Conservation (phyloP, 2,329 filamentous ascomycete genomes). For the Chaetothyriales sp. region DNA sequence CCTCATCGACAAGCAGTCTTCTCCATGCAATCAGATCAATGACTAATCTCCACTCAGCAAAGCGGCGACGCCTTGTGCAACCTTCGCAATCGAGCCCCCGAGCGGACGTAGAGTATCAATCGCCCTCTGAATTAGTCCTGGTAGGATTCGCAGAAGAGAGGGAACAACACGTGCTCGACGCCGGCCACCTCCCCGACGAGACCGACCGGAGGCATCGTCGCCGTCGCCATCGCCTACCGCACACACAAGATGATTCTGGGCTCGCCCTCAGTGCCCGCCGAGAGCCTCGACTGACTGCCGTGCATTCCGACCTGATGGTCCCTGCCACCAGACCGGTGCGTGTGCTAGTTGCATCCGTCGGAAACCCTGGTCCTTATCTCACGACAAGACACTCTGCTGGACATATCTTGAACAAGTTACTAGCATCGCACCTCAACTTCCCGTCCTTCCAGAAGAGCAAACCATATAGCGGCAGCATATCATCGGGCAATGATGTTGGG, state of each 20-base stretch:
- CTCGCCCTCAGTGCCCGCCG: no score
- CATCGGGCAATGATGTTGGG: slow-evolving; percentile 31
- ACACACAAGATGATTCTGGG: not conserved
- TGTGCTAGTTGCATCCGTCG: slow-evolving; percentile 73
- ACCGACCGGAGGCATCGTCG: no score
- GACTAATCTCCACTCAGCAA: not conserved
- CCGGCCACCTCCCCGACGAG: no score
- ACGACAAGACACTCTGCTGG: slow-evolving; percentile 78
- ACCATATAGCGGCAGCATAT: slow-evolving; percentile 38
- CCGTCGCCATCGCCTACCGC: no score
- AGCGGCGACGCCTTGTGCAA: not conserved
- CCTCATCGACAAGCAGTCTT: not conserved
- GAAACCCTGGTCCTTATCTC: slow-evolving; percentile 64
- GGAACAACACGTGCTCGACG: no score
- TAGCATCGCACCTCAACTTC: slow-evolving; percentile 41
- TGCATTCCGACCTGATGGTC: not conserved
- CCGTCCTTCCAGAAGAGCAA: slow-evolving; percentile 37
- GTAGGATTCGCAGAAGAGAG: no score
- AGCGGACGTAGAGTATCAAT: no score
- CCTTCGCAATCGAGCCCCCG: not conserved
- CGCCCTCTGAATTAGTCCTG: no score
- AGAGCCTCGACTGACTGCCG: not conserved
- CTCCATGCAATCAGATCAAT: not conserved
- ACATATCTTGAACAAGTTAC: slow-evolving; percentile 56
- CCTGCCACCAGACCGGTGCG: slow-evolving; percentile 21